A percentile compares a stretch with the other conserved stretches of the same genome.
phyloP scores from a whole-genome alignment of 2,329 filamentous ascomycete species.

The Aspergillus brunneoviolaceus region DNA sequence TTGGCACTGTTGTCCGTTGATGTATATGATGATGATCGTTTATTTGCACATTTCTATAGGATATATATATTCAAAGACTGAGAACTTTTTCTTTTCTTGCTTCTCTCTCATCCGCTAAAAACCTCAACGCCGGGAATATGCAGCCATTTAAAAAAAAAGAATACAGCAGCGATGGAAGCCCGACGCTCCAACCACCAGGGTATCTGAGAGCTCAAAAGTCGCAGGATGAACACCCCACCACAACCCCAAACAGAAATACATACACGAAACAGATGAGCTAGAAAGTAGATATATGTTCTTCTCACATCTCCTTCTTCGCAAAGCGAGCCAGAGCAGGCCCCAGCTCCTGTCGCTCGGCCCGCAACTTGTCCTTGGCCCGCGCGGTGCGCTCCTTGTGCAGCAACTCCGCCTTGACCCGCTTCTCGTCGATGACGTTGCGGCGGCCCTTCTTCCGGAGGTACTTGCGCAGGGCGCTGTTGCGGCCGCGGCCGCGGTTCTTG shows the following conservation, averaged over 20 bases:
- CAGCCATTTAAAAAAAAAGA: neutral
- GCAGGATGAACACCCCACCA: neutral
- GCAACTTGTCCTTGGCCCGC: slow-evolving; percentile 65
- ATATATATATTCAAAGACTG: neutral
- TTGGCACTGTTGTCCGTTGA: neutral
- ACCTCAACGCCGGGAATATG: slow-evolving; percentile 4
- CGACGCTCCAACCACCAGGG: slow-evolving; percentile 10
- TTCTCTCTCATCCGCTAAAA: neutral
- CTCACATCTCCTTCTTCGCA: slow-evolving; percentile 60
- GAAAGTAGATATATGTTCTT: neutral
- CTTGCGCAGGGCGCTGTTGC: slow-evolving; percentile 84
- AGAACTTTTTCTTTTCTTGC: neutral
- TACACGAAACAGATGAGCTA: neutral
- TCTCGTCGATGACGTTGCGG: slow-evolving; percentile 95
- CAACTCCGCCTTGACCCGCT: slow-evolving; percentile 81
- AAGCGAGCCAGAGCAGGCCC: slow-evolving; percentile 87
- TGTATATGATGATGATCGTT: neutral
- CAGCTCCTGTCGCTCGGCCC: slow-evolving; percentile 69
- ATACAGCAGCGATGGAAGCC: slow-evolving; percentile 1
- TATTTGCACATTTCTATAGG: neutral
- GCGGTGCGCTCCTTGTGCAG: slow-evolving; percentile 69
- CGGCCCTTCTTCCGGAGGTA: slow-evolving; percentile 88
- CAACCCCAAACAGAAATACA: neutral
- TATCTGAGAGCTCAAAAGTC: slow-evolving; percentile 16
- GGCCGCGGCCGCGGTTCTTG: slow-evolving; percentile 78